Evolutionary conservation across 495 filamentous ascomycete genomes (phyloP), one percentile per base, ranked within the genome.

Genomic region (Penicillium soppii): DNA sequence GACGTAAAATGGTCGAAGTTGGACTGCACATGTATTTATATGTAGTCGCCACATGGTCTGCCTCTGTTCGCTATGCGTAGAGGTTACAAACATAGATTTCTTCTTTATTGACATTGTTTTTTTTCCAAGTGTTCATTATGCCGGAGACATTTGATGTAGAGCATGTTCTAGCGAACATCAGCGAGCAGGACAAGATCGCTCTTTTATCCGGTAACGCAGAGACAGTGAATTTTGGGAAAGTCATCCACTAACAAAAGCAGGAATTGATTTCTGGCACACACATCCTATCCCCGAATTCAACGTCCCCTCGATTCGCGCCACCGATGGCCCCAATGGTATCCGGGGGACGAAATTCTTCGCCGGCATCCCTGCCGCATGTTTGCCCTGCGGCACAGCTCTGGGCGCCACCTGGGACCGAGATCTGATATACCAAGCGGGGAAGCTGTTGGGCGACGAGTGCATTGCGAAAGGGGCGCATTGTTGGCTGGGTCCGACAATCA

Each of bases 221-320:
- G 32, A 39, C 15, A 1, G 10, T 32, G 39, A 44, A 19, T 16
- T 17, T 44, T 29, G 10, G 32, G 30, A 15, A 43, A 29, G 5
- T 20, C 10, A 43, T 22, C 27, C 22, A 29, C 45, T 55, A 32
- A 50, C 13, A 40, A 19, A 33, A 23, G 17, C 21, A 69, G 66
- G 66, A 43, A 65, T 51, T 30, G 86, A 89, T 66, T 87, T 88
- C 63, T 89, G 86, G 86, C 80, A 86, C 43, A 88, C 85, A 3
- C 80, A 79, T 54, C 66, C 83, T 1, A 82, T 91, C 48, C 81
- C 82, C 7, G 66, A 77, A 35, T 80, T 84, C 61, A 74, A 74
- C 13, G 82, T 90, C 26, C 85, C 87, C 8, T 77, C 83, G 7
- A 63, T 88, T 19, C 80, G 83, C 33, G 69, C 79, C 29, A 80